These are phyloP conservation scores for Bryoerythrophyllum caledonicum DNA, from an alignment of 225 moss, liverwort and hornwort species.

Conservation along the genomic window DNA sequence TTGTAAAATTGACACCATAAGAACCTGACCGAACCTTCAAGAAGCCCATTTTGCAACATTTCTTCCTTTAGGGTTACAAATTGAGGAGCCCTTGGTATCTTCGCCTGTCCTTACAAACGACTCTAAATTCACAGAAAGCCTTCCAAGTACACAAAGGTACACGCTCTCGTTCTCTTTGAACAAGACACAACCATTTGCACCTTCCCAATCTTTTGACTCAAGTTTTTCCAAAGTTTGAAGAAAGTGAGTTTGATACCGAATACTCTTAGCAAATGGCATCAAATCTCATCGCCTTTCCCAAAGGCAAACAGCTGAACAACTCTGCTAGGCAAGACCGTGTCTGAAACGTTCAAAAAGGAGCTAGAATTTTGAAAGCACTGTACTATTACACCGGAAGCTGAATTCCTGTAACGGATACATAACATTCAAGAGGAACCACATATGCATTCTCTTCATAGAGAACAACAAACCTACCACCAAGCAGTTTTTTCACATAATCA, in stretches of 20 bases:
- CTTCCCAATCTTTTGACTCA: conserved; percentile 32
- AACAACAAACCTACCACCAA: not conserved
- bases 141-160: not conserved
- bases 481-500: too few species aligned
- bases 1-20: too few species aligned
- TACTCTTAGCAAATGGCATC: not conserved
- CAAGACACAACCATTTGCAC: conserved; percentile 4
- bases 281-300: not conserved
- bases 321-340: not conserved
- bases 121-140: not conserved
- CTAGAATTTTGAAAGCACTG: not conserved
- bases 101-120: too few species aligned
- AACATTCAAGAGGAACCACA: not conserved
- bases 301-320: not conserved
- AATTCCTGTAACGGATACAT: not conserved
- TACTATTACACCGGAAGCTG: not conserved
- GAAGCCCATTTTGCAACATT: too few species aligned
- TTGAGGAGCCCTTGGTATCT: too few species aligned
- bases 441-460: conserved; percentile 2
- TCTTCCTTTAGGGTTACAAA: too few species aligned
- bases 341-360: not conserved
- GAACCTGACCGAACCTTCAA: too few species aligned
- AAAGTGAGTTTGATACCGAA: not conserved
- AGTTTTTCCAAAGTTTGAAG: conserved; percentile 6
- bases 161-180: not conserved